Evolutionary conservation across 2,329 filamentous ascomycete species (phyloP).

Genomic region (Penicillium sp.): DNA sequence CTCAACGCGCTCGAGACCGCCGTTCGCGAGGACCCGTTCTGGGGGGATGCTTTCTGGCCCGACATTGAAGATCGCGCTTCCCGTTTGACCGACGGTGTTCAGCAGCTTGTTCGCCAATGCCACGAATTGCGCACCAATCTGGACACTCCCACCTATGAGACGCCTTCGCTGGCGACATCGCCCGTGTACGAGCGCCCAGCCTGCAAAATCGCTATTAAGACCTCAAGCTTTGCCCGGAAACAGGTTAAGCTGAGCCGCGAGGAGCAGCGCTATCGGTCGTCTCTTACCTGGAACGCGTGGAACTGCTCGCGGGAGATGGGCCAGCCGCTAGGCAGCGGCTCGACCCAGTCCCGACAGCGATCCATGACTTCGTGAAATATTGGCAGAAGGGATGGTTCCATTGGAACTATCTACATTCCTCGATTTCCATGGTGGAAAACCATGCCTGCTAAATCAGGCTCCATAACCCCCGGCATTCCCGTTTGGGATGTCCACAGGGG

Average conservation of each 20-base stretch:
- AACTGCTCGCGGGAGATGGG: conserved; percentile 22
- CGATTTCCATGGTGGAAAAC: background rate
- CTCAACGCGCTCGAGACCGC: conserved; percentile 39
- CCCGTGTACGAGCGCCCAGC: conserved; percentile 23
- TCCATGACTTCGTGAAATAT: conserved; percentile 24
- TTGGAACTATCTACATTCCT: background rate
- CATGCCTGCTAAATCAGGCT: background rate
- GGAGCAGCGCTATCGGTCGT: conserved; percentile 33
- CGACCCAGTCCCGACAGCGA: conserved; percentile 24
- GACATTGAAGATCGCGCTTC: conserved; percentile 43
- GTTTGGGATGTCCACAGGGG: background rate
- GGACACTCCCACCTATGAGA: conserved; percentile 22
- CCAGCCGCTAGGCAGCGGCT: conserved; percentile 19
- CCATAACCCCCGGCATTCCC: background rate
- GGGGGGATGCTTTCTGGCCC: conserved; percentile 44
- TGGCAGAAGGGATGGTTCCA: background rate
- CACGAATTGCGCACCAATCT: conserved; percentile 34
- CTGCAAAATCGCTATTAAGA: conserved; percentile 28
- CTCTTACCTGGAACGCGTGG: conserved; percentile 27
- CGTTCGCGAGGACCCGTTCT: conserved; percentile 46
- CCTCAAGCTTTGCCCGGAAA: conserved; percentile 33
- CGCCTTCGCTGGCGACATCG: conserved; percentile 12
- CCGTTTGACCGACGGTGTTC: conserved; percentile 39
- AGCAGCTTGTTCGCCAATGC: conserved; percentile 42
- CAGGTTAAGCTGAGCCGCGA: conserved; percentile 35